phyloP scores from a whole-genome alignment of 179 eudicot genomes.

The Beta macrorhiza region DNA sequence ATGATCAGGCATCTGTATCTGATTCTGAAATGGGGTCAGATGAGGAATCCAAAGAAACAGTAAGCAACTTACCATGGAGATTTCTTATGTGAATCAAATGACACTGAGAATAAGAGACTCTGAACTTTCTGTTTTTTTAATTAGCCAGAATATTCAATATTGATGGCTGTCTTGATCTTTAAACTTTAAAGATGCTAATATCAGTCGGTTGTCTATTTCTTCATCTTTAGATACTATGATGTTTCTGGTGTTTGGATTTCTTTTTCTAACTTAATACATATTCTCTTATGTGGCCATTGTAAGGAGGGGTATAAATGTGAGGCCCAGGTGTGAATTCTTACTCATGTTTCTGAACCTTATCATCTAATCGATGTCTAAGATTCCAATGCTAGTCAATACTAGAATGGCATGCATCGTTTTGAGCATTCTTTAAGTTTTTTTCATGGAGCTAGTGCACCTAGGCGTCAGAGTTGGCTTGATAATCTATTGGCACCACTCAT shows the following conservation, averaged over 20 bases:
- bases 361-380: neutral
- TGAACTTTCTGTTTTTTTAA: neutral
- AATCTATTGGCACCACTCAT: neutral
- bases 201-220: neutral
- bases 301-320: neutral
- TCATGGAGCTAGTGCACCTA: neutral
- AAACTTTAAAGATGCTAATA: neutral
- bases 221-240: neutral
- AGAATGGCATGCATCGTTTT: neutral
- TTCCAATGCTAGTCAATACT: neutral
- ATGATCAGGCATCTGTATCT: slow-evolving; percentile 46
- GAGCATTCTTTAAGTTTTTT: neutral
- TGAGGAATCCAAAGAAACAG: slow-evolving; percentile 59
- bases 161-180: neutral
- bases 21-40: slow-evolving; percentile 51
- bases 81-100: neutral
- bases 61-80: slow-evolving; percentile 26
- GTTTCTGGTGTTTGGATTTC: neutral
- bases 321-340: neutral
- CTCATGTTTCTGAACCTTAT: neutral
- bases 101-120: neutral
- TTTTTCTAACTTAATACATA: neutral
- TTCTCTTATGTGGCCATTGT: neutral
- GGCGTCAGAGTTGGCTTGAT: neutral
- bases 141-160: neutral